Evolutionary conservation across 805 yeast species (phyloP).

Genomic region (Vanderwaltozyma yarrowii): DNA sequence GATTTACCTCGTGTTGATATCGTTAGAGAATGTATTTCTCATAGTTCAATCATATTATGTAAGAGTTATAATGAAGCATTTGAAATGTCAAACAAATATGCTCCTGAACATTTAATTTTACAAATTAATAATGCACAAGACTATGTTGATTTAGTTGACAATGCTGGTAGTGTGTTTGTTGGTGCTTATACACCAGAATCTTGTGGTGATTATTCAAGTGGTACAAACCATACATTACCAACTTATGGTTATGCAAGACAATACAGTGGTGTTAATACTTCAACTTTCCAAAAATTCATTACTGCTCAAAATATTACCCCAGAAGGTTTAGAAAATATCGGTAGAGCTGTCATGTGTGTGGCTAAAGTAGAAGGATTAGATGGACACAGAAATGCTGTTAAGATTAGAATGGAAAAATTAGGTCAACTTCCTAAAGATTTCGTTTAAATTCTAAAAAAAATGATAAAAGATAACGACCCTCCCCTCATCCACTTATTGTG

Average conservation of each 20-base stretch:
- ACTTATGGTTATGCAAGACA: conserved; percentile 97
- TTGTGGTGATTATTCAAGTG: conserved; percentile 96
- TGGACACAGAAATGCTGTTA: conserved; percentile 95
- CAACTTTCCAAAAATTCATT: conserved; percentile 89
- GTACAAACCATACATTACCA: conserved; percentile 97
- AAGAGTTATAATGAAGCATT: conserved; percentile 69
- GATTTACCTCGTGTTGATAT: conserved; percentile 86
- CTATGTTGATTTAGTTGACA: conserved; percentile 64
- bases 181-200: conserved; percentile 96
- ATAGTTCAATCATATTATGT: conserved; percentile 73
- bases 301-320: conserved; percentile 87
- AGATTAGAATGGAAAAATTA: conserved; percentile 79
- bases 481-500: too few species aligned
- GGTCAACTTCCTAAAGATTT: conserved; percentile 39
- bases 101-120: conserved; percentile 95
- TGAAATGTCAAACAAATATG: conserved; percentile 78
- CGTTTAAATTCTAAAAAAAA: conserved; percentile 9
- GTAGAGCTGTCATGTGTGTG: conserved; percentile 91
- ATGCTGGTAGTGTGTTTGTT: conserved; percentile 95
- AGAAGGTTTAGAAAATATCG: conserved; percentile 77
- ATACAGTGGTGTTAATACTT: conserved; percentile 94
- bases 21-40: conserved; percentile 83
- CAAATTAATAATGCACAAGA: conserved; percentile 73
- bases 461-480: too few species aligned
- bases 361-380: conserved; percentile 96